phyloP scores from a whole-genome alignment of 345 rosid species.

The Citrus trifoliata region DNA sequence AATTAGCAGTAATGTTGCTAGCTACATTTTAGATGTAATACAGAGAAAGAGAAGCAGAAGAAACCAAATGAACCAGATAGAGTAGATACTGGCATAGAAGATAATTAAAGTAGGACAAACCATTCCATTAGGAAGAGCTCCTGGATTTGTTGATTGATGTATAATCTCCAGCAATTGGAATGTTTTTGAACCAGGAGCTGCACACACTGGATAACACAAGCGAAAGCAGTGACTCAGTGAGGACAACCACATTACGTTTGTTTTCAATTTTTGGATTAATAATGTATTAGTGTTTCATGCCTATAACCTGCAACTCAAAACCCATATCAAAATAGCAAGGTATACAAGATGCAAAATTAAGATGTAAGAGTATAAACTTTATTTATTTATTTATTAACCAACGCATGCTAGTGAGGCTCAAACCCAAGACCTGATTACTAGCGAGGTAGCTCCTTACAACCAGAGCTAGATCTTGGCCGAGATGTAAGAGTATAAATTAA shows the following conservation, averaged over 20 bases:
- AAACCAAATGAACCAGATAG: slow-evolving; percentile 5
- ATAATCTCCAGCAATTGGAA: slow-evolving; percentile 92
- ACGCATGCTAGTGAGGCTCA: too few species aligned
- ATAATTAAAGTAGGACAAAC: slow-evolving; percentile 34
- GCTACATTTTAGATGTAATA: neutral
- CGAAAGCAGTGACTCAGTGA: slow-evolving; percentile 12
- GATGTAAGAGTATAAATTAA: neutral
- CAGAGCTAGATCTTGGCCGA: neutral
- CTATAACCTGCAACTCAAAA: neutral
- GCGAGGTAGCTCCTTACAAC: too few species aligned
- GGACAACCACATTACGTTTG: neutral
- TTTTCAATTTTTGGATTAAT: neutral
- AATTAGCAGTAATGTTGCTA: slow-evolving; percentile 1
- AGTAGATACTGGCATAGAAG: neutral
- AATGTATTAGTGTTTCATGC: neutral
- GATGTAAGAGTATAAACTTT: neutral
- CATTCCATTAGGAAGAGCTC: slow-evolving; percentile 77
- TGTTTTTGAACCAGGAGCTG: slow-evolving; percentile 98
- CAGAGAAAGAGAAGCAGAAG: neutral
- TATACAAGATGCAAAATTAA: neutral
- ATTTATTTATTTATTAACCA: too few species aligned
- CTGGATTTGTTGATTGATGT: slow-evolving; percentile 59
- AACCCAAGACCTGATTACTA: too few species aligned
- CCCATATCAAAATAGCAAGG: neutral
- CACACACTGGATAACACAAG: slow-evolving; percentile 64